These are phyloP conservation scores for Ustilago tritici DNA, from an alignment of 1,284 basidiomycete genomes.

Conservation along the genomic window DNA sequence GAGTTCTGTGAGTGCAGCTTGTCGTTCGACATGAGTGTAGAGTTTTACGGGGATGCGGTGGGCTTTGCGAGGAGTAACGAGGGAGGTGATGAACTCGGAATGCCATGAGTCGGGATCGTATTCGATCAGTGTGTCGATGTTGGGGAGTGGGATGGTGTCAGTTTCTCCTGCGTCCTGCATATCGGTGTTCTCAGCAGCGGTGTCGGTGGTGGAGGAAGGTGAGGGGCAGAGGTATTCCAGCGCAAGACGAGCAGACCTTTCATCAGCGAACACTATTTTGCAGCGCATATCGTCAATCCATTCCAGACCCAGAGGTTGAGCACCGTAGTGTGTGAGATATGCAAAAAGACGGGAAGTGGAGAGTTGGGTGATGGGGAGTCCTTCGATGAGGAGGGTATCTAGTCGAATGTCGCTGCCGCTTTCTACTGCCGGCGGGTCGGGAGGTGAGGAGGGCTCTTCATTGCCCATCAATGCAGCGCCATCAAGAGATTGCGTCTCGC, in stretches of 20 bases:
- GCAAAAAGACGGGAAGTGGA: constrained; percentile 68
- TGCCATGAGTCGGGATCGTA: constrained; percentile 45
- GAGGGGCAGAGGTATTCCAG: constrained; percentile 59
- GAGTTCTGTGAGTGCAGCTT: constrained; percentile 33
- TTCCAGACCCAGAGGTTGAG: constrained; percentile 64
- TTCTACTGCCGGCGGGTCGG: constrained; percentile 50
- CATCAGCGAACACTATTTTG: constrained; percentile 63
- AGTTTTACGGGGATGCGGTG: constrained; percentile 57
- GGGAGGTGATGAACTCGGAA: constrained; percentile 35
- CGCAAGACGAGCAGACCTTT: constrained; percentile 49
- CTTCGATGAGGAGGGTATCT: constrained; percentile 61
- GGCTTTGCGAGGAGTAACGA: constrained; percentile 52
- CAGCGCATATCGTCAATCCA: constrained; percentile 67
- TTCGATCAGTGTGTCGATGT: constrained; percentile 36
- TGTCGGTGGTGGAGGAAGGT: background rate
- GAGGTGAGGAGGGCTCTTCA: constrained; percentile 21
- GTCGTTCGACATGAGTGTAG: constrained; percentile 61
- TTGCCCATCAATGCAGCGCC: constrained; percentile 24
- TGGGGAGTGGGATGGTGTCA: constrained; percentile 24
- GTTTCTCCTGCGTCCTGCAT: constrained; percentile 15
- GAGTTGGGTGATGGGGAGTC: constrained; percentile 65
- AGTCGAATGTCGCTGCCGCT: constrained; percentile 54
- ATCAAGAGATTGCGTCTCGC: constrained; percentile 18
- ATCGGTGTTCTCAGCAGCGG: background rate
- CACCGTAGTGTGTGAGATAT: constrained; percentile 63